Evolutionary conservation across 441 rosid genomes (phyloP).

Genomic region (Manihot esculenta): DNA sequence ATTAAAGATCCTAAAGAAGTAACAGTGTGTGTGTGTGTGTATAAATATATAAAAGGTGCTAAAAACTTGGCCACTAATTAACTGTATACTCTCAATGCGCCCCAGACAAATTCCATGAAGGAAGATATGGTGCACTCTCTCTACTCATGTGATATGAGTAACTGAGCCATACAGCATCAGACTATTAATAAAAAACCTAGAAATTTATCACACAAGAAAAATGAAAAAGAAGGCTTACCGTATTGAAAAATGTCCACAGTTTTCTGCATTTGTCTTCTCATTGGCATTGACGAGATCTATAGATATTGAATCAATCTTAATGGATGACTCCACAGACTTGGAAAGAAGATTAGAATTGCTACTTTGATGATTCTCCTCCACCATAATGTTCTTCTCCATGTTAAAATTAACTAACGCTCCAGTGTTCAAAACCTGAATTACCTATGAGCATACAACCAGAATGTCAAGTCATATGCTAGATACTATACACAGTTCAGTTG

Average conservation of each 20-base stretch:
- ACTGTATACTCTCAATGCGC: neutral
- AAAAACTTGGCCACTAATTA: neutral
- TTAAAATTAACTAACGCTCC: constrained; percentile 24
- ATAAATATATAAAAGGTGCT: neutral
- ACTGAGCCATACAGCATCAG: neutral
- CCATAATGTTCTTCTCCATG: constrained; percentile 35
- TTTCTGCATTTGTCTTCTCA: constrained; percentile 34
- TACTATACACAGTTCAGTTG: neutral
- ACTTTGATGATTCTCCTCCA: constrained; percentile 37
- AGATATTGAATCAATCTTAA: constrained; percentile 67
- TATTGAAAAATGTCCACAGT: constrained; percentile 76
- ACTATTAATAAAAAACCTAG: neutral
- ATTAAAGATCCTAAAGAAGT: neutral
- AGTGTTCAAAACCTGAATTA: constrained; percentile 20
- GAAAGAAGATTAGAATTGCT: constrained; percentile 32
- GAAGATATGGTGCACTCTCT: neutral
- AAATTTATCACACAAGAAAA: neutral
- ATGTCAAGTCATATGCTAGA: constrained; percentile 11
- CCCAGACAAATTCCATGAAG: neutral
- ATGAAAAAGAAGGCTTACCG: constrained; percentile 51
- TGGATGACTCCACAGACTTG: constrained; percentile 48
- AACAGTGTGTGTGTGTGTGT: too few species aligned
- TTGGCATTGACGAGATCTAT: constrained; percentile 55
- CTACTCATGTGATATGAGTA: neutral
- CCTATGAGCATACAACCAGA: constrained; percentile 20